These are phyloP conservation scores for Aspergillus fischeri DNA, from an alignment of 2,329 filamentous ascomycete species.

Conservation along the genomic window DNA sequence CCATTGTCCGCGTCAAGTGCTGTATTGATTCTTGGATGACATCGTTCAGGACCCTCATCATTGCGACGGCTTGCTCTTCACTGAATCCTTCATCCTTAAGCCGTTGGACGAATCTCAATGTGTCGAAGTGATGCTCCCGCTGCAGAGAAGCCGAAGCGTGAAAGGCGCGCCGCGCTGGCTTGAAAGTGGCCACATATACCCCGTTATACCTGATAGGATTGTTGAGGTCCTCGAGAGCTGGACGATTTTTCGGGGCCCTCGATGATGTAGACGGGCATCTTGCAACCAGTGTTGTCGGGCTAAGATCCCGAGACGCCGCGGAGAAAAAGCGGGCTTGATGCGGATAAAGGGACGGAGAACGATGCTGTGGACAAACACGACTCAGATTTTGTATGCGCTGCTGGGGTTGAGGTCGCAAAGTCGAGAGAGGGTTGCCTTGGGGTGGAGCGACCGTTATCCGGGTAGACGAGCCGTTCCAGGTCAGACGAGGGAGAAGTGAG, in stretches of 20 bases:
- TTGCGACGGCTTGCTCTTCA: conserved; percentile 90
- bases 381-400: conserved; percentile 21
- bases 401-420: conserved; percentile 19
- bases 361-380: conserved; percentile 18
- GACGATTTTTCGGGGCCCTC: conserved; percentile 6
- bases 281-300: conserved; percentile 16
- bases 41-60: conserved; percentile 96
- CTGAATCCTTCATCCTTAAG: conserved; percentile 90
- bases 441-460: conserved; percentile 27
- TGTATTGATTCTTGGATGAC: conserved; percentile 98
- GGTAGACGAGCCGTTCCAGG: conserved; percentile 37
- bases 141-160: conserved; percentile 59
- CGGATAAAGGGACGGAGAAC: conserved; percentile 7
- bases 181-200: conserved; percentile 44
- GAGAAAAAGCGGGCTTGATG: conserved; percentile 14
- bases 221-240: conserved; percentile 15
- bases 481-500: conserved; percentile 40
- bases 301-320: conserved; percentile 11
- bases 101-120: conserved; percentile 90
- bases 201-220: conserved; percentile 44
- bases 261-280: conserved; percentile 15
- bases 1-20: conserved; percentile 96
- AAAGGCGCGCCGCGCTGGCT: conserved; percentile 47
- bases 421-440: conserved; percentile 22
- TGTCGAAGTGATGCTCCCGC: conserved; percentile 95